A percentile compares a stretch with the other conserved stretches of the same genome.
Conservation (phyloP, 352 stramenopile genomes). For the Pythium pyrilobum region DNA sequence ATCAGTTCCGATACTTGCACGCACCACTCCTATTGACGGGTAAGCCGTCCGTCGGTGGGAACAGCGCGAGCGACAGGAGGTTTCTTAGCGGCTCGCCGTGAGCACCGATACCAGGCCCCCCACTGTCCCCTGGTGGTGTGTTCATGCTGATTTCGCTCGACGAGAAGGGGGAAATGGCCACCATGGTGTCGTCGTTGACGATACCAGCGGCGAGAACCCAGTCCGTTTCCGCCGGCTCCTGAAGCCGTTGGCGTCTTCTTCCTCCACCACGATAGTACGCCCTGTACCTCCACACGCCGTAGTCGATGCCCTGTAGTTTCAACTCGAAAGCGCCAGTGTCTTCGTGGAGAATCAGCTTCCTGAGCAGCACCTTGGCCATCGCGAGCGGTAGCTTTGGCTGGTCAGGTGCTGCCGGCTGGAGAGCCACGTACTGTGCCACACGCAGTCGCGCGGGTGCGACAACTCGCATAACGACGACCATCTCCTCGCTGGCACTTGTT, state of each 20-base stretch:
- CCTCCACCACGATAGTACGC: constrained; percentile 35
- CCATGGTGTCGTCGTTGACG: constrained; percentile 53
- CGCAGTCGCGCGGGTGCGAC: constrained; percentile 22
- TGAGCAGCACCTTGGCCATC: constrained; percentile 40
- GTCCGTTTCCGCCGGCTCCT: neutral
- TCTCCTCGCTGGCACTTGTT: neutral
- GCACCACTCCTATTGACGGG: neutral
- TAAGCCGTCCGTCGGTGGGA: neutral
- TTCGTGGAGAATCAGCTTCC: constrained; percentile 39
- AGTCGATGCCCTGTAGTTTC: constrained; percentile 45
- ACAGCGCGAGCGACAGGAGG: constrained; percentile 12
- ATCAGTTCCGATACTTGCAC: neutral
- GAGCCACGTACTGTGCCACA: constrained; percentile 46
- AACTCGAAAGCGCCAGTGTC: constrained; percentile 28
- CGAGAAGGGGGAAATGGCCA: constrained; percentile 47
- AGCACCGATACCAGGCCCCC: constrained; percentile 29
- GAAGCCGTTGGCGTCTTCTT: too few relatives aligned
- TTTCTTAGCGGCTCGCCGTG: constrained; percentile 23
- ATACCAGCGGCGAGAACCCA: constrained; percentile 29
- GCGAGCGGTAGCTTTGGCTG: constrained; percentile 35
- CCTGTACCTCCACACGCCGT: constrained; percentile 51
- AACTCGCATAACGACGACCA: neutral
- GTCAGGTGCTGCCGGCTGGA: constrained; percentile 29
- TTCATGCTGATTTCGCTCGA: neutral
- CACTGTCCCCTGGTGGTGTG: neutral